phyloP scores from a whole-genome alignment of 2,329 filamentous ascomycete genomes.

The Cylindrodendrum hubeiense region DNA sequence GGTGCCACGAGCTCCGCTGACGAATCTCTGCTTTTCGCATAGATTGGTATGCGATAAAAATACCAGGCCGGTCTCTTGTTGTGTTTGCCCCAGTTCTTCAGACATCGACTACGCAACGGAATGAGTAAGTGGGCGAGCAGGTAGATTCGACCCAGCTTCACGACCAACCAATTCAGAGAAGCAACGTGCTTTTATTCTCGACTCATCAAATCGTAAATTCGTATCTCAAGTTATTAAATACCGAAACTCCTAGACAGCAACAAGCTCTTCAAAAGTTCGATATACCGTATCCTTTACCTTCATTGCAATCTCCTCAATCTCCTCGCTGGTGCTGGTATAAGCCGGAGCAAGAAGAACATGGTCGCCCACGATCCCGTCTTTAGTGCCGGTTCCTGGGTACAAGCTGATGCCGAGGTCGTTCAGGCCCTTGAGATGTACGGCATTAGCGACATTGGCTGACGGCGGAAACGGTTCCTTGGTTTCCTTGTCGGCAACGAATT shows the following conservation, averaged over 20 bases:
- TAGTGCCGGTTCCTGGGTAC: constrained; percentile 46
- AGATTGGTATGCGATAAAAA: too few species aligned
- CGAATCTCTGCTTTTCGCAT: too few species aligned
- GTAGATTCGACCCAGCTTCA: too few species aligned
- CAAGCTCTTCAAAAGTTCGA: constrained; percentile 18
- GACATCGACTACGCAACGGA: too few species aligned
- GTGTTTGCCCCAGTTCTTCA: too few species aligned
- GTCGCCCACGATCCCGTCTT: constrained; percentile 40
- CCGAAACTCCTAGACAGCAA: neutral
- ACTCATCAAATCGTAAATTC: neutral
- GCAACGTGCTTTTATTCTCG: too few species aligned
- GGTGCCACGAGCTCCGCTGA: too few species aligned
- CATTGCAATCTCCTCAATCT: constrained; percentile 35
- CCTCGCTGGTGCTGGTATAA: constrained; percentile 54
- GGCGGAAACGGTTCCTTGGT: constrained; percentile 49
- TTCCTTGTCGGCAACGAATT: constrained; percentile 44
- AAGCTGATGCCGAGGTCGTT: constrained; percentile 62
- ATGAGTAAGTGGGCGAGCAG: too few species aligned
- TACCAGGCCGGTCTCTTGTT: too few species aligned
- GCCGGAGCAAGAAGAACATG: constrained; percentile 52
- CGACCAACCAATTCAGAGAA: too few species aligned
- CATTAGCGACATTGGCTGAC: constrained; percentile 38
- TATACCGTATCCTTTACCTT: constrained; percentile 30
- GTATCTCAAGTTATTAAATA: neutral
- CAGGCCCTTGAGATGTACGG: constrained; percentile 53